A percentile compares a stretch with the other conserved stretches of the same genome.
These are phyloP conservation scores for Colletotrichum trifolii DNA, from an alignment of 2,329 filamentous ascomycete genomes.

Conservation along the genomic window DNA sequence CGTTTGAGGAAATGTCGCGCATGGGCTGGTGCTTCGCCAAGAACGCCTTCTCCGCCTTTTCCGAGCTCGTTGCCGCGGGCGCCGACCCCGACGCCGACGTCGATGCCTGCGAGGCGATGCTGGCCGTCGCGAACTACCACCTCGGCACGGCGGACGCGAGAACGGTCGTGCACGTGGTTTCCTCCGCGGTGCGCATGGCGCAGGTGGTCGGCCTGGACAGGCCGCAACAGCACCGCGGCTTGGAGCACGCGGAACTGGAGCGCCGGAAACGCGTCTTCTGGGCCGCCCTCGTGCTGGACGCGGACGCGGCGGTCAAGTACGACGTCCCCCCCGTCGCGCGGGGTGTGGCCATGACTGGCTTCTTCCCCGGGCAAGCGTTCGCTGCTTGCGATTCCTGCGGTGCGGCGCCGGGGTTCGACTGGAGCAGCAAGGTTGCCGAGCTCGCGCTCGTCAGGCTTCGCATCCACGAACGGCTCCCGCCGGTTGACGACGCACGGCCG, in stretches of 20 bases:
- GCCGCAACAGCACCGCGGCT: not conserved
- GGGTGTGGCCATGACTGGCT: too few relatives aligned
- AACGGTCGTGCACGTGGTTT: conserved; percentile 10
- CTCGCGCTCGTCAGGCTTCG: conserved; percentile 17
- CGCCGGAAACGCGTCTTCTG: conserved; percentile 20
- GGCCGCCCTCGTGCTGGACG: conserved; percentile 23
- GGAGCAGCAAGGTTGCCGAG: not conserved
- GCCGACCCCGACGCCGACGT: not conserved
- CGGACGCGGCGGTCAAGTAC: conserved; percentile 14
- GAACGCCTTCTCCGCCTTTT: conserved; percentile 26
- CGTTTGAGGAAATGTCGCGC: conserved; percentile 6
- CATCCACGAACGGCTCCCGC: conserved; percentile 17
- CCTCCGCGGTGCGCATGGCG: conserved; percentile 8
- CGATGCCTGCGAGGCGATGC: conserved; percentile 21
- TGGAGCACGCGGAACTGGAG: not conserved
- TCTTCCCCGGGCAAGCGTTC: too few relatives aligned
- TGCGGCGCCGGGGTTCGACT: too few relatives aligned
- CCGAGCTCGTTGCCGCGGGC: conserved; percentile 14
- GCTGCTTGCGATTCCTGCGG: too few relatives aligned
- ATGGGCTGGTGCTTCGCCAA: conserved; percentile 30
- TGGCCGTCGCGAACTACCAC: conserved; percentile 26
- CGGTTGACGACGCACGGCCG: not conserved
- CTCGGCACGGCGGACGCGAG: conserved; percentile 23
- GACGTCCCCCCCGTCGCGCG: not conserved
- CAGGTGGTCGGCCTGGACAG: conserved; percentile 25